Base-by-base conservation (phyloP, 192 early-diverging fungal species). In the Podila minutissima region DNA sequence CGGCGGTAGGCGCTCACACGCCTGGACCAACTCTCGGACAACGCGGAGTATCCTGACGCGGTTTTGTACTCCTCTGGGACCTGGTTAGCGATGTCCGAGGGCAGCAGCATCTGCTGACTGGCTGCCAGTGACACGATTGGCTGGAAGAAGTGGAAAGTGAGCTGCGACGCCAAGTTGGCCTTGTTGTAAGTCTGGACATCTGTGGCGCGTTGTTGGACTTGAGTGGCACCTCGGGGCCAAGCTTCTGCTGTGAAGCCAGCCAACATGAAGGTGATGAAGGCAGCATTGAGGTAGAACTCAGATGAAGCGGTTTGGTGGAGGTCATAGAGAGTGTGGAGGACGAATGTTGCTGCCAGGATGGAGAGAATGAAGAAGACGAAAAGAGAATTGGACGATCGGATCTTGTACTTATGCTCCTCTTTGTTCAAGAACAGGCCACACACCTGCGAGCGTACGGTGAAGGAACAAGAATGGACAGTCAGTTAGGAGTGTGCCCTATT, bases 121-220 rank as follows among this genome's bases (percentile, higher is more conserved):
- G 76, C 76, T 17, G 76, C 76, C 61, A 79, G 32, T 13, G 64
- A 63, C 38, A 79, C 49, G 38, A 79, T 68, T 0, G 76, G 76
- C 66, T 79, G 76, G 35, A 59, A 79, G 62, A 62, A 72, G 37
- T 50, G 22, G 22, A 72, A 62, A 24, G 51, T 79, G 17, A 64
- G 22, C 26, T 57, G 64, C 0, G 70, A 67, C 32, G 67, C 68
- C 8, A 79, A 51, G 55, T 68, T 79, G 33, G 76, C 76, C 41
- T 72, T 72, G 1, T 79, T 66, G 35, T 35, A 79, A 10, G 10
- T 66, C 29, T 72, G 69, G 9, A 65, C 53, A 3, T 41, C 61
- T 17, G 59, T 67, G 28, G 33, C 31, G 12, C 68, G 70, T 12
- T 63, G 62, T 32, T 79, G 76, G 0, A 79, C 70, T 19, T 66